Evolutionary conservation across 441 rosid genomes (phyloP), one percentile per base, ranked within the genome.

Genomic region (Populus hybrid): DNA sequence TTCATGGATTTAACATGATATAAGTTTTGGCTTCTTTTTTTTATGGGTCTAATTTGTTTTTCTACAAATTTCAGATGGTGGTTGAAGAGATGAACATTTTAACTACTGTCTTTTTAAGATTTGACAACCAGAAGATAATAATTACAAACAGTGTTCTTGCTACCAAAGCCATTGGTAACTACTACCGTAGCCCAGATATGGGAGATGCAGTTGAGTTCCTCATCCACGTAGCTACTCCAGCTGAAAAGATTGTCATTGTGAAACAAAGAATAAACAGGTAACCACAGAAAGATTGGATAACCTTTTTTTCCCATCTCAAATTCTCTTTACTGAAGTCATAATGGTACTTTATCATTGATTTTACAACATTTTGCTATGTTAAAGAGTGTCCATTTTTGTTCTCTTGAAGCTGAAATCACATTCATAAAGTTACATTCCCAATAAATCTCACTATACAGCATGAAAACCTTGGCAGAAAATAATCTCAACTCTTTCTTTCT

Each of bases 51-150:
- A 76, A 72, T 31, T 67, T 64, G 35, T 69, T 63, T 66, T 74
- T 18, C 28, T 18, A 76, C 59, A 35, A 77, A 72, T 74, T 67
- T 40, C 82, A 92, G 97, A 74, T 92, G 89, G 82, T 92, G 65
- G 98, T 93, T 59, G 98, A 94, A 82, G 98, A 94, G 86, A 94
- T 94, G 97, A 91, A 93, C 85, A 87, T 94, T 71, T 78, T 92
- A 53, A 94, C 94, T 3, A 94, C 97, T 12, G 83, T 92, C 38
- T 94, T 94, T 74, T 74, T 94, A 79, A 87, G 94, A 83, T 85
- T 35, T 36, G 98, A 94, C 76, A 94, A 92, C 82, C 78, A 87
- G 84, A 94, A 88, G 84, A 78, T 92, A 23, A 45, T 85, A 12
- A 87, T 79, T 59, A 86, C 97, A 0, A 94, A 94, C 76, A 87